Evolutionary conservation across 225 moss, liverwort and hornwort species (phyloP).

Genomic region (Antitrichia curtipendula): DNA sequence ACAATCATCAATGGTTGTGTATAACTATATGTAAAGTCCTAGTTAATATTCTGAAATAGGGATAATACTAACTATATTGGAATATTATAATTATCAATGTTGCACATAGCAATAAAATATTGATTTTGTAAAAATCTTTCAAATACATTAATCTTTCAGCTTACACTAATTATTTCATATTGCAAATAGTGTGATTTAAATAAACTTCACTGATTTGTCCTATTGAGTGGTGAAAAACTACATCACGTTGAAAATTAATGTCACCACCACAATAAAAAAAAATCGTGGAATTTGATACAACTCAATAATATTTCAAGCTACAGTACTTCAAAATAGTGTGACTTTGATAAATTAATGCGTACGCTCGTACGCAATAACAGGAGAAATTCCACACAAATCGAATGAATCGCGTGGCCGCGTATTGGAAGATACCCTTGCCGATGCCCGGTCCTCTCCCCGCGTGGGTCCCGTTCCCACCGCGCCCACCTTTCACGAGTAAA

Average conservation of each 20-base stretch:
- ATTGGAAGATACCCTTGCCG: neutral
- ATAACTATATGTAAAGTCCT: rapidly evolving
- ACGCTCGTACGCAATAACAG: rapidly evolving
- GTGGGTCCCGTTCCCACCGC: neutral
- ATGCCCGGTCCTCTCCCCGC: neutral
- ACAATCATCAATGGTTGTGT: rapidly evolving
- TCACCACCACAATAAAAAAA: neutral
- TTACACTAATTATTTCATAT: neutral
- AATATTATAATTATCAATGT: neutral
- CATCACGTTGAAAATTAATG: too few species aligned
- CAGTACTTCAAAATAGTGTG: neutral
- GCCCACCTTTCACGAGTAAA: neutral
- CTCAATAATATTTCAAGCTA: neutral
- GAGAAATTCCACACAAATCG: neutral
- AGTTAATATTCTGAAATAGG: neutral
- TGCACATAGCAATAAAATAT: rapidly evolving
- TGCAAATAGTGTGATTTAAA: too few species aligned
- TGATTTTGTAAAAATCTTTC: neutral
- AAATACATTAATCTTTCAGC: neutral
- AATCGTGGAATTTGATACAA: neutral
- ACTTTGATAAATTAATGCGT: neutral
- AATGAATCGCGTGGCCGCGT: too few species aligned
- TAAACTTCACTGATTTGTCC: neutral
- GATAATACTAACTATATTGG: neutral
- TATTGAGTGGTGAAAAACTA: rapidly evolving